A percentile compares a stretch with the other conserved stretches of the same genome.
phyloP scores from a whole-genome alignment of 2,329 filamentous ascomycete genomes.

The Tolypocladium pustulatum region DNA sequence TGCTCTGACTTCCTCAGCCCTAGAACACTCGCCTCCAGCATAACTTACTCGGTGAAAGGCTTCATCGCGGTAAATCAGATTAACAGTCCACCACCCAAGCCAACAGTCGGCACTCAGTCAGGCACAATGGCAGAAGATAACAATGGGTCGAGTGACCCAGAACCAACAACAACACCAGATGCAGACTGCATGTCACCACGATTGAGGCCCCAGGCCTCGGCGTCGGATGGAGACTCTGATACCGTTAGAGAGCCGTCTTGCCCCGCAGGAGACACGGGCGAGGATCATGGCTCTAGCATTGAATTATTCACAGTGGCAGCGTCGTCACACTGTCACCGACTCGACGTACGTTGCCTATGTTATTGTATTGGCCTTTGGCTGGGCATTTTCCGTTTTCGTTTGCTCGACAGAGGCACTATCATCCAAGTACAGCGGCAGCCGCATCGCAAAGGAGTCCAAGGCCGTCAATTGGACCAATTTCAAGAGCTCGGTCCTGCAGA shows the following conservation, averaged over 20 bases:
- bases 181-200: not conserved
- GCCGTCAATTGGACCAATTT: slow-evolving; percentile 23
- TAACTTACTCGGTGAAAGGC: not conserved
- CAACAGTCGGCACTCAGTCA: not conserved
- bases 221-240: not conserved
- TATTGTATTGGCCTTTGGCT: slow-evolving; percentile 36
- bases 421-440: slow-evolving; percentile 18
- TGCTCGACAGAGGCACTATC: slow-evolving; percentile 33
- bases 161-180: not conserved
- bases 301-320: not conserved
- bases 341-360: slow-evolving; percentile 40
- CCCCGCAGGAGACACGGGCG: not conserved
- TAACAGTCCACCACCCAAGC: not conserved
- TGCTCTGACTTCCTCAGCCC: no score
- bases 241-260: not conserved
- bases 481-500: slow-evolving; percentile 23
- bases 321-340: slow-evolving; percentile 28
- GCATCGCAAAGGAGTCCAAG: slow-evolving; percentile 25
- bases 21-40: no score
- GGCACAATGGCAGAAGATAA: not conserved
- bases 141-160: not conserved
- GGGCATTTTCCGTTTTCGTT: slow-evolving; percentile 34
- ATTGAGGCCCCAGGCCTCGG: not conserved
- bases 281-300: not conserved
- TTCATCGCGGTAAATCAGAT: no score